Evolutionary conservation across 192 early-diverging fungal genomes (phyloP).

Genomic region (Rhizoclosmatium globosum): DNA sequence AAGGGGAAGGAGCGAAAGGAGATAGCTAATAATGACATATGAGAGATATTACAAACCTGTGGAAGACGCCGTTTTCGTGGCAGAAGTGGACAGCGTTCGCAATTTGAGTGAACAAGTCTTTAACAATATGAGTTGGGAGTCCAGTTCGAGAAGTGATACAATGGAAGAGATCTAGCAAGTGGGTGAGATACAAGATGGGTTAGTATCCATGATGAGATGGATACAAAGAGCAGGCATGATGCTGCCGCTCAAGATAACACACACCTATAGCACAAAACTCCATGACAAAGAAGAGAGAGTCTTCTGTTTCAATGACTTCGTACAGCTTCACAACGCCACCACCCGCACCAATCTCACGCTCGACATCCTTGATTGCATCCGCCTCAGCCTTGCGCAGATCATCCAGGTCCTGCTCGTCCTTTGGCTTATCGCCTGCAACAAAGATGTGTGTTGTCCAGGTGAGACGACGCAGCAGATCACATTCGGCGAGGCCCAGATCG

Average conservation of each 20-base stretch:
- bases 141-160: conserved; percentile 43
- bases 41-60: conserved; percentile 28
- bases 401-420: neutral
- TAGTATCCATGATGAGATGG: neutral
- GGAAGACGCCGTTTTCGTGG: conserved; percentile 83
- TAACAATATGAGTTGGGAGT: conserved; percentile 31
- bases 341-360: conserved; percentile 21
- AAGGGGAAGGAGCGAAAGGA: too few species aligned
- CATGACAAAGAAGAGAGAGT: conserved; percentile 48
- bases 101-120: conserved; percentile 77
- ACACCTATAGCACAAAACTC: conserved; percentile 45
- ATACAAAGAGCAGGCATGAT: neutral
- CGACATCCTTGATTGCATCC: neutral
- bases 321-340: conserved; percentile 40
- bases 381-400: neutral
- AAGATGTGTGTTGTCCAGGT: conserved; percentile 33
- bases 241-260: neutral
- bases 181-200: neutral
- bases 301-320: conserved; percentile 50
- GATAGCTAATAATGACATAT: too few species aligned
- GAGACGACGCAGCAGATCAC: conserved; percentile 30
- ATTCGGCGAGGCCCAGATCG: conserved; percentile 21
- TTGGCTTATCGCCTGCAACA: conserved; percentile 1
- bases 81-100: conserved; percentile 77
- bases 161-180: conserved; percentile 54